Evolutionary conservation across 306 rosid species (phyloP).

Genomic region (Calophaca sinica): DNA sequence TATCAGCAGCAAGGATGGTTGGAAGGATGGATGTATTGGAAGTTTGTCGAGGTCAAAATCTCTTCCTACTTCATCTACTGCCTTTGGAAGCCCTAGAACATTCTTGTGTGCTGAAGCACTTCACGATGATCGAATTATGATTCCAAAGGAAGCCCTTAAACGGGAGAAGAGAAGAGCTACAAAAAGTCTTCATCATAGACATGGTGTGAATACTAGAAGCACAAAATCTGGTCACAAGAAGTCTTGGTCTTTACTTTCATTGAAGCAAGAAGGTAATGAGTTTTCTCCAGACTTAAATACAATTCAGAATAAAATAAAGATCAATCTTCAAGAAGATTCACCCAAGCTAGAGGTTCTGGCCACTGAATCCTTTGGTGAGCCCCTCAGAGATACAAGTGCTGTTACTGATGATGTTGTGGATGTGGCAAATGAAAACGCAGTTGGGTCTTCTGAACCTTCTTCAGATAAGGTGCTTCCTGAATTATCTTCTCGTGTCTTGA

Average conservation of each 20-base stretch:
- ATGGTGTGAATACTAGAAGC: conserved; percentile 48
- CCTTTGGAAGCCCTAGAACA: conserved; percentile 66
- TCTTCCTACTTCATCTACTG: conserved; percentile 84
- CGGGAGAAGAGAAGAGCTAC: conserved; percentile 58
- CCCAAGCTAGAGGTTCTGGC: conserved; percentile 49
- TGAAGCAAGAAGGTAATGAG: conserved; percentile 53
- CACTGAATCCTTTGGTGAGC: conserved; percentile 44
- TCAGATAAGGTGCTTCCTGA: conserved; percentile 53
- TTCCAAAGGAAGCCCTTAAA: conserved; percentile 59
- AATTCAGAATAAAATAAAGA: conserved; percentile 51
- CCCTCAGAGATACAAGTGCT: conserved; percentile 45
- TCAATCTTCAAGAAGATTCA: conserved; percentile 46
- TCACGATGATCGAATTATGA: conserved; percentile 58
- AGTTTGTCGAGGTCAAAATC: conserved; percentile 84
- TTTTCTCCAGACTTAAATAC: conserved; percentile 53
- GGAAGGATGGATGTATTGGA: conserved; percentile 73
- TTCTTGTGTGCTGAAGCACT: conserved; percentile 52
- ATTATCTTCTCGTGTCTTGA: conserved; percentile 44
- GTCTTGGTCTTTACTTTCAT: conserved; percentile 59
- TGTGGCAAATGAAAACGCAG: conserved; percentile 39
- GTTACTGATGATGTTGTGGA: conserved; percentile 47
- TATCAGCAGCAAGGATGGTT: conserved; percentile 97
- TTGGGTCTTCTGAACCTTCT: conserved; percentile 49
- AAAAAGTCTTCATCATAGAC: conserved; percentile 55
- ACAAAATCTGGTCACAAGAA: conserved; percentile 64